Evolutionary conservation across 176 grass and related monocot genomes (phyloP), one percentile per base, ranked within the genome.

Genomic region (Areca catechu): DNA sequence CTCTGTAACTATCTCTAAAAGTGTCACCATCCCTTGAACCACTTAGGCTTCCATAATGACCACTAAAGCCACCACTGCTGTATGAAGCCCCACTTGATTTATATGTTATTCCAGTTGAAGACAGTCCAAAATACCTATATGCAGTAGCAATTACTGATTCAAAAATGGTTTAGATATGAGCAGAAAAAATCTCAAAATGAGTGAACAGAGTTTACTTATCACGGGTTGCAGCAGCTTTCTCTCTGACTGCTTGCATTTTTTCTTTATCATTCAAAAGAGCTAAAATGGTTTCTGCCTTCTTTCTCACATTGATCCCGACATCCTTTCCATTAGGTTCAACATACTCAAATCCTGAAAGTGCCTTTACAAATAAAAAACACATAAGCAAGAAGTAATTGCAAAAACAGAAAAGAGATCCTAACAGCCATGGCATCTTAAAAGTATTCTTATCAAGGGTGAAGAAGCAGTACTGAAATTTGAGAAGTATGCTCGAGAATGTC

Each of bases 271-370:
- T 98, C 56, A 92, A 49, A 57, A 98, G 74, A 51, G 73, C 76
- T 56, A 85, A 47, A 53, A 98, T 88, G 53, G 88, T 98, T 82
- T 92, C 93, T 7, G 83, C 88, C 63, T 98, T 98, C 76, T 98
- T 98, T 65, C 88, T 89, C 56, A 98, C 94, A 65, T 98, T 98
- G 82, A 98, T 83, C 62, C 94, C 94, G 56, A 68, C 67, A 73
- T 98, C 94, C 71, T 98, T 98, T 75, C 94, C 84, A 78, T 89
- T 98, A 56, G 94, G 84, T 53, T 98, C 88, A 22, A 93, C 79
- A 89, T 89, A 92, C 28, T 93, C 88, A 78, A 98, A 98, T 78
- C 73, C 85, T 56, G 88, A 88, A 71, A 92, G 84, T 73, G 80
- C 80, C 86, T 88, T 77, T 22, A 83, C 20, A 28, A 68, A 53